Base-by-base conservation (phyloP, 352 stramenopile genomes). In the Thalassiosira hispida region DNA sequence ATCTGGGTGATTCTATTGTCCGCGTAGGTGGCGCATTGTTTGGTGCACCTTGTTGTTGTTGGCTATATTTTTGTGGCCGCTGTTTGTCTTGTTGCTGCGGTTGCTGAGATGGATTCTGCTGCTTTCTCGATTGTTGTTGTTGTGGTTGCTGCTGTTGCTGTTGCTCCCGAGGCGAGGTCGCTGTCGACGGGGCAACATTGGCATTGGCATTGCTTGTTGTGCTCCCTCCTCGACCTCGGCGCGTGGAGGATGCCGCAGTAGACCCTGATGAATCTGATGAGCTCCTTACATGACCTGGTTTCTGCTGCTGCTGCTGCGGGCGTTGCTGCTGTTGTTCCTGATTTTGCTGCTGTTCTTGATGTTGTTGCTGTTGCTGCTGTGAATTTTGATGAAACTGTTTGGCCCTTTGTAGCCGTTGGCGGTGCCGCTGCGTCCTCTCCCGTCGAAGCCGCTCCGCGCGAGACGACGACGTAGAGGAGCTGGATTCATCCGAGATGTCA, bases 361-460 rank as follows among this genome's bases (percentile, higher is more conserved):
- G 31, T 38, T 38, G 31, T 8, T 38, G 31, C 8, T 38, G 31
- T 8, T 38, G 31, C 31, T 38, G 31, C 31, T 38, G 31, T 38
- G 31, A 38, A 14, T 47, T 14, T 18, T 47, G 61, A 38, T 78
- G 68, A 72, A 79, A 77, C 27, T 83, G 75, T 35, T 83, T 83
- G 29, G 73, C 77, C 18, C 65, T 23, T 18, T 81, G 77, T 40
- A 85, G 57, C 47, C 77, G 47, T 60, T 81, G 64, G 12, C 77
- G 49, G 57, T 85, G 77, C 12, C 67, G 46, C 31, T 82, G 73
- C 12, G 73, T 82, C n/a, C 73, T 29, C 20, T 82, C 73, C 2
- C 57, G 73, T 9, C 73, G 73, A 12, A 82, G 23, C 12, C 65
- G 46, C 20, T 82, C 73, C 18, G 64, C 73, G 1, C 73, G 55